phyloP scores from a whole-genome alignment of 164 flowering plant genomes.

The Vitis cinerea region DNA sequence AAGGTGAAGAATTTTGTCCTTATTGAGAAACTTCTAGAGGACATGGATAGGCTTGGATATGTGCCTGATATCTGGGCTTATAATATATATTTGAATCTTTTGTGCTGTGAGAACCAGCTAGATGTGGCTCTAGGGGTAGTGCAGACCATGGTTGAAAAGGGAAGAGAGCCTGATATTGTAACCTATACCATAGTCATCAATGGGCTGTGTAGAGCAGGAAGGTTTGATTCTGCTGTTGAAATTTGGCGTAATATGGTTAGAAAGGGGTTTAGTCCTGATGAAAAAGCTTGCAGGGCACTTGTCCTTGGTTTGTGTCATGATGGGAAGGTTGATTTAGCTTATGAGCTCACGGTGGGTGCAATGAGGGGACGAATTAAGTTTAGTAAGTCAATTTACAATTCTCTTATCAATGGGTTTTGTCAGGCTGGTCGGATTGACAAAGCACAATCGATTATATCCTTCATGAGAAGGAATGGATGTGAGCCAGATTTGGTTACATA shows the following conservation, averaged over 20 bases:
- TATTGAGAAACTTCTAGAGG: constrained; percentile 48
- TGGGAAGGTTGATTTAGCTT: constrained; percentile 88
- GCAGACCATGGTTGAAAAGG: constrained; percentile 50
- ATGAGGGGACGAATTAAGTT: constrained; percentile 47
- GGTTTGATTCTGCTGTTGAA: constrained; percentile 51
- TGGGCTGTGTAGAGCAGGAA: constrained; percentile 55
- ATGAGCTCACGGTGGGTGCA: constrained; percentile 63
- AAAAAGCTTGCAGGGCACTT: constrained; percentile 66
- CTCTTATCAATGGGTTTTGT: constrained; percentile 87
- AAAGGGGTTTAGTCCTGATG: constrained; percentile 60
- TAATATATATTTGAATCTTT: constrained; percentile 64
- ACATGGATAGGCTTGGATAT: constrained; percentile 61
- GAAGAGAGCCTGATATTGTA: constrained; percentile 79
- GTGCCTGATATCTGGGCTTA: constrained; percentile 84
- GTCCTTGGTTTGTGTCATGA: constrained; percentile 64
- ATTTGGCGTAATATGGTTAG: constrained; percentile 70
- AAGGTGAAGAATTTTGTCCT: constrained; percentile 50
- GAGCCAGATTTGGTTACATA: constrained; percentile 82
- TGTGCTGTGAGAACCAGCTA: constrained; percentile 55
- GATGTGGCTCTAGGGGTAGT: constrained; percentile 60
- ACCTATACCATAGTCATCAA: constrained; percentile 71
- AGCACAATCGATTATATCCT: constrained; percentile 66
- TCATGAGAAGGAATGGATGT: constrained; percentile 75
- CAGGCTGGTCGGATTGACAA: constrained; percentile 60
- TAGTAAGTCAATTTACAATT: constrained; percentile 54